A percentile compares a stretch with the other conserved stretches of the same genome.
Conservation (phyloP, 2,329 filamentous ascomycete species). For the Meredithiella fracta region DNA sequence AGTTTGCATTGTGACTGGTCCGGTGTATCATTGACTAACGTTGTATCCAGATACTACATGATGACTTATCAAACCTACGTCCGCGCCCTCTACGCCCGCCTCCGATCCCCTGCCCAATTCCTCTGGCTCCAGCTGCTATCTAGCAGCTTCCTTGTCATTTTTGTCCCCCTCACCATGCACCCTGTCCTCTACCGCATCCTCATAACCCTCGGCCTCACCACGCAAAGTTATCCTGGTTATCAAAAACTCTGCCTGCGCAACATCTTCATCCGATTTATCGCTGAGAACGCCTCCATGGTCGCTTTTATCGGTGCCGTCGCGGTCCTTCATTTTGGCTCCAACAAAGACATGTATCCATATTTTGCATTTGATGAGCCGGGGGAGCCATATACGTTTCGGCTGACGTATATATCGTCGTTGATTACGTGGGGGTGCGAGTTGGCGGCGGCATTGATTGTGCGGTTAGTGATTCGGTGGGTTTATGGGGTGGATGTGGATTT, state of each 20-base stretch:
- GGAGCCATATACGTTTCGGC: constrained; percentile 41
- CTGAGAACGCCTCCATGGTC: constrained; percentile 53
- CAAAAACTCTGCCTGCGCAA: constrained; percentile 50
- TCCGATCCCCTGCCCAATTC: constrained; percentile 49
- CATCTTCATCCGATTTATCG: constrained; percentile 50
- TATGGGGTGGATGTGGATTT: constrained; percentile 46
- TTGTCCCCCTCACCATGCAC: constrained; percentile 49
- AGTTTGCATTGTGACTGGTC: constrained; percentile 19
- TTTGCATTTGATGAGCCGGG: constrained; percentile 43
- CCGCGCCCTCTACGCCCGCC: constrained; percentile 49
- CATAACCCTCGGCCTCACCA: constrained; percentile 36
- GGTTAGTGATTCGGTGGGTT: constrained; percentile 38
- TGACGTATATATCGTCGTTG: constrained; percentile 46
- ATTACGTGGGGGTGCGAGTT: constrained; percentile 54
- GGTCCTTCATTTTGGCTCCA: constrained; percentile 49
- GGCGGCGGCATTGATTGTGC: constrained; percentile 41
- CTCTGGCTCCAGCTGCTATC: constrained; percentile 48
- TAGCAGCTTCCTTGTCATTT: constrained; percentile 43
- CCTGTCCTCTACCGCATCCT: constrained; percentile 39
- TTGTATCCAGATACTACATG: constrained; percentile 40
- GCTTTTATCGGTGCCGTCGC: constrained; percentile 48
- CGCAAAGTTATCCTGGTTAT: constrained; percentile 44
- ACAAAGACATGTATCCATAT: constrained; percentile 53
- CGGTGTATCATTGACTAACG: background rate
- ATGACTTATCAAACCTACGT: constrained; percentile 58